These are phyloP conservation scores for Neurospora sp. DNA, from an alignment of 495 filamentous ascomycete genomes.

Conservation along the genomic window DNA sequence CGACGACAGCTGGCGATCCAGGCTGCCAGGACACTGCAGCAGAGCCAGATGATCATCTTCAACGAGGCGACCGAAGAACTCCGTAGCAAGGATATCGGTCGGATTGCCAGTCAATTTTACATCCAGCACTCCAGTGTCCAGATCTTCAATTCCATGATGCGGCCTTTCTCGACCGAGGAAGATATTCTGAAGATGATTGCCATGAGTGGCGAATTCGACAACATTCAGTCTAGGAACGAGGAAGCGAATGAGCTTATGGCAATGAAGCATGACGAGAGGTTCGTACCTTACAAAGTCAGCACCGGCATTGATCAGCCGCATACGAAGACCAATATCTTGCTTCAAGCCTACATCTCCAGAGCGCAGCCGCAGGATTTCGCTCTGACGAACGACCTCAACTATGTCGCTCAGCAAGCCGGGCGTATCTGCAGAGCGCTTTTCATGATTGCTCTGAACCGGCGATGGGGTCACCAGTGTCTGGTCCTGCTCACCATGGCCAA, in stretches of 20 bases:
- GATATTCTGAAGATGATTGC: conserved; percentile 92
- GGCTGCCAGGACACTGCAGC: conserved; percentile 73
- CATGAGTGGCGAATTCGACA: conserved; percentile 93
- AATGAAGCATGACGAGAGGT: conserved; percentile 50
- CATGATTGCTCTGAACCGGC: conserved; percentile 89
- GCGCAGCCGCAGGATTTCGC: conserved; percentile 86
- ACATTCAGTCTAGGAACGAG: conserved; percentile 82
- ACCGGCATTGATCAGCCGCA: conserved; percentile 69
- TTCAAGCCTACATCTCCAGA: conserved; percentile 91
- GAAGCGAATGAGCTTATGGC: conserved; percentile 67
- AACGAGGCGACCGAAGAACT: conserved; percentile 88
- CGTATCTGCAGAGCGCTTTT: conserved; percentile 92
- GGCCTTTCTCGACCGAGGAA: conserved; percentile 66
- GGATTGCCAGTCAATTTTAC: conserved; percentile 96
- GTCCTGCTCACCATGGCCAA: conserved; percentile 85
- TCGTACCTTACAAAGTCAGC: conserved; percentile 60
- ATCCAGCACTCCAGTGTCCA: conserved; percentile 86
- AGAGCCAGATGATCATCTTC: conserved; percentile 98
- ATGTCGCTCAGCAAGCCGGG: conserved; percentile 90
- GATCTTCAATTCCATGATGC: conserved; percentile 92
- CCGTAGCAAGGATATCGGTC: conserved; percentile 82
- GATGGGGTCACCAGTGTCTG: conserved; percentile 90
- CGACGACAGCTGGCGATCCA: conserved; percentile 75
- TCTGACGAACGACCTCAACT: conserved; percentile 79
- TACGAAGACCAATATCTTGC: conserved; percentile 87